Conservation (phyloP, 1,284 basidiomycete genomes). For the Ganoderma leucocontextum region DNA sequence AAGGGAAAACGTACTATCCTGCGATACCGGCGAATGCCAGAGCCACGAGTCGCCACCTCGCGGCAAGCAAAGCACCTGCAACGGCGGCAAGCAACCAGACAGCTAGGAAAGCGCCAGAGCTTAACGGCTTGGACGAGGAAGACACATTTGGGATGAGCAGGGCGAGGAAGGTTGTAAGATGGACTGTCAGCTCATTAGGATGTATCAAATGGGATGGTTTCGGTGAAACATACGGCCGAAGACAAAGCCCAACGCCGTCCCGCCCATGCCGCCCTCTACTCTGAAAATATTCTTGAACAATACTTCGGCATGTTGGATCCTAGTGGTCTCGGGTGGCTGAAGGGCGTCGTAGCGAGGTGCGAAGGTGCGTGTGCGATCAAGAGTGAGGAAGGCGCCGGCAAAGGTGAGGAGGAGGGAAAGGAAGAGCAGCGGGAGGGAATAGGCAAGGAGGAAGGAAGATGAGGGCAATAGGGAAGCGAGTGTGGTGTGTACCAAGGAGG, state of each 20-base stretch:
- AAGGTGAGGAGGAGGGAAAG: constrained; percentile 63
- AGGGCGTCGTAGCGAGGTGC: constrained; percentile 47
- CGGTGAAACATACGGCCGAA: constrained; percentile 61
- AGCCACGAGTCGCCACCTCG: constrained; percentile 57
- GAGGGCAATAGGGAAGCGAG: constrained; percentile 37
- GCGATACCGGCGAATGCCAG: constrained; percentile 54
- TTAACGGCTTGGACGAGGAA: constrained; percentile 49
- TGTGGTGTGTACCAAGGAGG: constrained; percentile 28
- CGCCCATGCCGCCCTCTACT: constrained; percentile 70
- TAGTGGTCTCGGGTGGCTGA: constrained; percentile 45
- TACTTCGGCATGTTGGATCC: constrained; percentile 37
- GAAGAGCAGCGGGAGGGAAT: constrained; percentile 61
- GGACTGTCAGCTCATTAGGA: constrained; percentile 48
- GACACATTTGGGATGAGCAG: constrained; percentile 64
- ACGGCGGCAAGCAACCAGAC: constrained; percentile 64
- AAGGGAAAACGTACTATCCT: constrained; percentile 57
- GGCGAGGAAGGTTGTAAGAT: constrained; percentile 65
- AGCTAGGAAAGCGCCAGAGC: constrained; percentile 60
- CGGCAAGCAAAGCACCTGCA: constrained; percentile 54
- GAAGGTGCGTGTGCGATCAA: constrained; percentile 72
- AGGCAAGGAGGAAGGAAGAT: constrained; percentile 50
- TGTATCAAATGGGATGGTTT: not conserved
- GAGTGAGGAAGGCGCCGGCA: constrained; percentile 70
- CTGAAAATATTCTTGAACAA: constrained; percentile 44
- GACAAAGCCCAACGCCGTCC: constrained; percentile 61